Percentiles rank a stretch among this genome's conserved stretches.
These are phyloP conservation scores for Trypanosoma mega DNA, from an alignment of 208 protist species.

Conservation along the genomic window DNA sequence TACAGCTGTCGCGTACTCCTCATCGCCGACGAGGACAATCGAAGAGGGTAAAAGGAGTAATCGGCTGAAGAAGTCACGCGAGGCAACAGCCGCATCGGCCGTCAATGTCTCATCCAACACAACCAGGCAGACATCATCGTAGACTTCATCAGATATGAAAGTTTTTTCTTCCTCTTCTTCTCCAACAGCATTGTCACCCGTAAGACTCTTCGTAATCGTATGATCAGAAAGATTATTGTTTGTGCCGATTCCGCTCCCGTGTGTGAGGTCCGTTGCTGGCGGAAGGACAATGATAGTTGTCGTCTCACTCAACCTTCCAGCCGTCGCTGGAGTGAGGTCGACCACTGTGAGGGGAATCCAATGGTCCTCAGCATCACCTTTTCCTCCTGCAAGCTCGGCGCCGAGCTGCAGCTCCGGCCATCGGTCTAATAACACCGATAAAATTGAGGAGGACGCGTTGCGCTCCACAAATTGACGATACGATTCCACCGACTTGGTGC, in stretches of 20 bases:
- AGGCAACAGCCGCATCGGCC: conserved; percentile 29
- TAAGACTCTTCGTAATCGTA: no score
- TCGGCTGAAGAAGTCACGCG: conserved; percentile 27
- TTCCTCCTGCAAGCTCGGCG: neutral
- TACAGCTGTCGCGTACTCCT: conserved; percentile 39
- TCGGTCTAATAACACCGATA: no score
- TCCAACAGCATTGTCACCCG: no score
- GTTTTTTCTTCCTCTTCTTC: neutral
- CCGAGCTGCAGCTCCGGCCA: no score
- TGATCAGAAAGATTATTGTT: no score
- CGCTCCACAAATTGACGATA: conserved; percentile 42
- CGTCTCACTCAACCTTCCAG: conserved; percentile 29
- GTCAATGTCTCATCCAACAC: conserved; percentile 38
- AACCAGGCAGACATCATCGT: conserved; percentile 26
- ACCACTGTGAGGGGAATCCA: conserved; percentile 42
- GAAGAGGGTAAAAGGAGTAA: conserved; percentile 27
- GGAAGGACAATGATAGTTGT: conserved; percentile 70
- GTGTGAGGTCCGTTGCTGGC: no score
- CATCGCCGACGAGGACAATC: conserved; percentile 34
- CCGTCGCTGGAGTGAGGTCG: conserved; percentile 60
- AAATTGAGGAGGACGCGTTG: no score
- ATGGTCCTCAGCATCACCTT: conserved; percentile 14
- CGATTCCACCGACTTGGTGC: conserved; percentile 35
- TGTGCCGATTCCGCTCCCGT: no score
- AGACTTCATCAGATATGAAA: neutral